Percentiles rank a stretch among this genome's conserved stretches.
phyloP scores from a whole-genome alignment of 2,329 filamentous ascomycete species.

The Sporothrix pseudoabietina region DNA sequence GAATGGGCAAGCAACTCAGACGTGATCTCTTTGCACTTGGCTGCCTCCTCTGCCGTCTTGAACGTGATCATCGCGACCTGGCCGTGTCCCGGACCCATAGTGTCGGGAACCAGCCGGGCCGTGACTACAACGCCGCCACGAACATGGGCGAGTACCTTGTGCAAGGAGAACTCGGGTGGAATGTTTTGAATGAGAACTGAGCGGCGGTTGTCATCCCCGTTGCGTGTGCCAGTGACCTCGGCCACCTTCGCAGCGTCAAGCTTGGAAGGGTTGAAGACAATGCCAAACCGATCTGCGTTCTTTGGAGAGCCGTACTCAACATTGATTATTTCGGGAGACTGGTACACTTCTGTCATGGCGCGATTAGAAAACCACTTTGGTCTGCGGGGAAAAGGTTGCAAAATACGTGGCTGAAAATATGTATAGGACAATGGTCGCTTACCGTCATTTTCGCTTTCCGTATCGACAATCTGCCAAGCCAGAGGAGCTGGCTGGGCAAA shows the following conservation, averaged over 20 bases:
- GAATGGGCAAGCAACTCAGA: background rate
- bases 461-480: background rate
- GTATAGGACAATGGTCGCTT: background rate
- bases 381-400: background rate
- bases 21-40: background rate
- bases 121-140: slow-evolving; percentile 30
- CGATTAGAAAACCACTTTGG: slow-evolving; percentile 12
- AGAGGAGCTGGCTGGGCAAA: background rate
- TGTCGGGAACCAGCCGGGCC: slow-evolving; percentile 24
- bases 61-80: slow-evolving; percentile 32
- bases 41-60: slow-evolving; percentile 27
- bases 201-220: slow-evolving; percentile 21
- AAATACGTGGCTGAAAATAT: background rate
- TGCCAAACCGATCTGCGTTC: slow-evolving; percentile 27
- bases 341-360: slow-evolving; percentile 1
- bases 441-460: background rate
- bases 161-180: slow-evolving; percentile 22
- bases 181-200: slow-evolving; percentile 32
- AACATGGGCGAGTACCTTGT: slow-evolving; percentile 31
- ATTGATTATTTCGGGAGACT: slow-evolving; percentile 26
- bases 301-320: slow-evolving; percentile 18
- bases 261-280: slow-evolving; percentile 27
- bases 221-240: background rate
- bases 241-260: slow-evolving; percentile 1
- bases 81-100: background rate